A percentile compares a stretch with the other conserved stretches of the same genome.
These are phyloP conservation scores for Fragilaria crotonensis DNA, from an alignment of 108 stramenopile genomes.

Conservation along the genomic window DNA sequence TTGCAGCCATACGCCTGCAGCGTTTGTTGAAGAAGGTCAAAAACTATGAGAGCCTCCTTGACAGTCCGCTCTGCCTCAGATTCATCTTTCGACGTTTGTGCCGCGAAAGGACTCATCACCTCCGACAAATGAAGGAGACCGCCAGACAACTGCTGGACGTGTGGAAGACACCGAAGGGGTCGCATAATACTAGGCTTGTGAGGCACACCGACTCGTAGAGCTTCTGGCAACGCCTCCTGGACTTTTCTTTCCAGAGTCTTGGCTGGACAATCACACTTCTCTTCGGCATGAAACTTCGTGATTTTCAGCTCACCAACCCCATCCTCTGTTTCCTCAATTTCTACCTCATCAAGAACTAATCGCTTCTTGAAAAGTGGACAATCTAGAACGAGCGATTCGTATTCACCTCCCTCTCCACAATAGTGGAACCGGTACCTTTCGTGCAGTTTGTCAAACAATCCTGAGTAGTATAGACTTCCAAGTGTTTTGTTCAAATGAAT, in stretches of 20 bases:
- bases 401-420: slow-evolving; percentile 98
- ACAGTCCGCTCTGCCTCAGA: slow-evolving; percentile 59
- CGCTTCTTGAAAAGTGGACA: slow-evolving; percentile 74
- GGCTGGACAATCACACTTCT: too few relatives aligned
- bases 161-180: slow-evolving; percentile 25
- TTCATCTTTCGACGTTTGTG: neutral
- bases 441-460: slow-evolving; percentile 52
- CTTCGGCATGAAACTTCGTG: slow-evolving; percentile 66
- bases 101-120: slow-evolving; percentile 45
- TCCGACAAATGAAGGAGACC: slow-evolving; percentile 67
- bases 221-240: too few relatives aligned
- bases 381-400: slow-evolving; percentile 94
- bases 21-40: slow-evolving; percentile 26
- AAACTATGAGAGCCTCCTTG: slow-evolving; percentile 41
- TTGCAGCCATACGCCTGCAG: slow-evolving; percentile 32
- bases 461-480: slow-evolving; percentile 21
- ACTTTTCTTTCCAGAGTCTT: too few relatives aligned
- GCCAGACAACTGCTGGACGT: slow-evolving; percentile 39
- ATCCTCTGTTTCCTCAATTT: slow-evolving; percentile 64
- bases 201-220: too few relatives aligned
- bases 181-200: too few relatives aligned
- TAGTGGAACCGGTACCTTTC: slow-evolving; percentile 87
- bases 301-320: slow-evolving; percentile 79
- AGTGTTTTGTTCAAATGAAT: slow-evolving; percentile 69
- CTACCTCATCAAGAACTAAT: slow-evolving; percentile 76